Evolutionary conservation across 306 rosid species (phyloP).

Genomic region (Geum urbanum): DNA sequence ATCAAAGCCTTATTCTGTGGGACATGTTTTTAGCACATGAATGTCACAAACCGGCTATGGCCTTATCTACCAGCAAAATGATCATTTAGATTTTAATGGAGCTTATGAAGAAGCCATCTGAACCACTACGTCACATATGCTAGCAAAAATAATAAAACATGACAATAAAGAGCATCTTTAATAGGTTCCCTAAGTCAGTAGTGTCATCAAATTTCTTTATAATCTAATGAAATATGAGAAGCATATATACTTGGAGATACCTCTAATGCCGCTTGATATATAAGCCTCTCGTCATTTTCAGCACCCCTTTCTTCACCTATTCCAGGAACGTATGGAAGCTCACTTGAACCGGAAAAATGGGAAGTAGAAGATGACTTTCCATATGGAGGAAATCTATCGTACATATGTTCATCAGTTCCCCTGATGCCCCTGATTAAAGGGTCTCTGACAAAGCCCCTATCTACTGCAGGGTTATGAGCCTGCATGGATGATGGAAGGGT

Average conservation of each 20-base stretch:
- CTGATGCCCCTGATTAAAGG: slow-evolving; percentile 39
- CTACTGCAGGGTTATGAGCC: slow-evolving; percentile 36
- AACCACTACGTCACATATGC: not conserved
- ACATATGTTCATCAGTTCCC: slow-evolving; percentile 46
- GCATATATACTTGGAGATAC: slow-evolving; percentile 29
- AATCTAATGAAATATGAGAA: not conserved
- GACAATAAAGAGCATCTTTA: not conserved
- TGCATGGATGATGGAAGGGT: slow-evolving; percentile 50
- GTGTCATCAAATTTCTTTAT: not conserved
- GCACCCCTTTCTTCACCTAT: slow-evolving; percentile 61
- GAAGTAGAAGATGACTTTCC: slow-evolving; percentile 44
- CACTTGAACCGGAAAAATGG: slow-evolving; percentile 53
- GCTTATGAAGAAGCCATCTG: not conserved
- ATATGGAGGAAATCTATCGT: slow-evolving; percentile 61
- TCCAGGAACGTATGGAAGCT: slow-evolving; percentile 51
- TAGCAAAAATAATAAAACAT: not conserved
- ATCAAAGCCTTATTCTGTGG: not conserved
- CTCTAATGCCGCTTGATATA: slow-evolving; percentile 89
- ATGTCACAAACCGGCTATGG: not conserved
- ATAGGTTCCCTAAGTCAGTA: not conserved
- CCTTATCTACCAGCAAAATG: not conserved
- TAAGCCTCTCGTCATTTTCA: slow-evolving; percentile 70
- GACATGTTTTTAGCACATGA: not conserved
- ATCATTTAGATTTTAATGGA: not conserved
- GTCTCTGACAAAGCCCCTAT: slow-evolving; percentile 44